phyloP scores from a whole-genome alignment of 73 alveolate genomes.

The Paramecium sonneborni region DNA sequence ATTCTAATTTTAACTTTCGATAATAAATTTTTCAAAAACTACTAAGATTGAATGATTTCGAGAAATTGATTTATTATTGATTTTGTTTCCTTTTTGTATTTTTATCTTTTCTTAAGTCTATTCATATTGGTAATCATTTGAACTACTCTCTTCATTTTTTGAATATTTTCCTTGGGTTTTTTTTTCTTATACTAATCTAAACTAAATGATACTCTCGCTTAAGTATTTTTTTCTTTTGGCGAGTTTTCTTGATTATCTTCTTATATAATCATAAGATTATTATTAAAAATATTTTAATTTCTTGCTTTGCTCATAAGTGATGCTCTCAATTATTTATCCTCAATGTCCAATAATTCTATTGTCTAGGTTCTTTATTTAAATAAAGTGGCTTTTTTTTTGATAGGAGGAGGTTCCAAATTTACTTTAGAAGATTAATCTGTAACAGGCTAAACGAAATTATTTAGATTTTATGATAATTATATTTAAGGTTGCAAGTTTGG shows the following conservation, averaged over 20 bases:
- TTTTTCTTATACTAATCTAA: not conserved
- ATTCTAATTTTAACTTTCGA: not conserved
- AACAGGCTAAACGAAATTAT: not conserved
- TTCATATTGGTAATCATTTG: not conserved
- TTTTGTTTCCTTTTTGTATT: not conserved
- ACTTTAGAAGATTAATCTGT: not conserved
- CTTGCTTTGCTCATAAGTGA: not conserved
- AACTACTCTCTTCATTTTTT: slow-evolving; percentile 4
- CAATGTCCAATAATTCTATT: not conserved
- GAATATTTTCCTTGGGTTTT: not conserved
- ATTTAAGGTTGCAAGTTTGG: not conserved
- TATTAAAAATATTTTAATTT: not conserved
- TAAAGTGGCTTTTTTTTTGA: not conserved
- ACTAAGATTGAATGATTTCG: not conserved
- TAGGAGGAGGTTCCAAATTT: not conserved
- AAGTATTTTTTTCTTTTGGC: not conserved
- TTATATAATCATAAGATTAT: no score
- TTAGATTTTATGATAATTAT: not conserved
- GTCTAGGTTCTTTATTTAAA: not conserved
- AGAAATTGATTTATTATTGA: not conserved
- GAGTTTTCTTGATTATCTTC: not conserved
- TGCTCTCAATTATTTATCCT: not conserved
- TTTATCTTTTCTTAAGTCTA: slow-evolving; percentile 7
- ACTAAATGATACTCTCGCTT: not conserved
- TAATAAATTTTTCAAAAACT: not conserved